These are phyloP conservation scores for Lentithecium fluviatile DNA, from an alignment of 495 filamentous ascomycete genomes.

Conservation along the genomic window DNA sequence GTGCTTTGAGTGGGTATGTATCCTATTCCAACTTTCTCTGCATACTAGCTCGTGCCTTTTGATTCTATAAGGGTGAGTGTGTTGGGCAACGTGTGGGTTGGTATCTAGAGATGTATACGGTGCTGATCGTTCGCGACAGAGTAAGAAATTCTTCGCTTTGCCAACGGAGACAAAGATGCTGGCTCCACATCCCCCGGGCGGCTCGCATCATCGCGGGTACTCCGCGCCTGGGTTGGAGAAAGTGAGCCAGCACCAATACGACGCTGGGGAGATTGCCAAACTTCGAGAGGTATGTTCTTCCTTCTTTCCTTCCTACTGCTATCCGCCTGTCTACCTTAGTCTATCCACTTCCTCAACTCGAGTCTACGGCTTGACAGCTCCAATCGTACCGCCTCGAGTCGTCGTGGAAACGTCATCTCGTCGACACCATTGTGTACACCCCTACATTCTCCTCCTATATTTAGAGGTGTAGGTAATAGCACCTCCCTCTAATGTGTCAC, in stretches of 20 bases:
- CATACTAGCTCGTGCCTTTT: not conserved
- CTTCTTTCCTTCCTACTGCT: not conserved
- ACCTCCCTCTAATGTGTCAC: too few relatives aligned
- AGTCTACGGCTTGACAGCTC: too few relatives aligned
- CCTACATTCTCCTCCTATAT: too few relatives aligned
- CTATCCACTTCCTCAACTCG: not conserved
- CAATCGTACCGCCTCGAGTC: too few relatives aligned
- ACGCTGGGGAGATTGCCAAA: slow-evolving; percentile 48
- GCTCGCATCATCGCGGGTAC: slow-evolving; percentile 61
- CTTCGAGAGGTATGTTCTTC: slow-evolving; percentile 40
- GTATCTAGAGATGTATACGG: too few relatives aligned
- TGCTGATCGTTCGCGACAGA: not conserved
- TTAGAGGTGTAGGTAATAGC: too few relatives aligned
- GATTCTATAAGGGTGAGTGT: too few relatives aligned
- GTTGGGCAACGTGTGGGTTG: too few relatives aligned
- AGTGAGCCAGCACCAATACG: slow-evolving; percentile 58
- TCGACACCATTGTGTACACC: too few relatives aligned
- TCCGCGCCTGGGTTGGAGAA: slow-evolving; percentile 66
- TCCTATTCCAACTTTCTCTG: not conserved
- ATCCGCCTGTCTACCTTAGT: not conserved
- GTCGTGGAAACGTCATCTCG: too few relatives aligned
- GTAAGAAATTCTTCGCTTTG: slow-evolving; percentile 47
- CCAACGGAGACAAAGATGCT: slow-evolving; percentile 50
- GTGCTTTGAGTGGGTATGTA: slow-evolving; percentile 35
- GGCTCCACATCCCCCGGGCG: slow-evolving; percentile 62